Evolutionary conservation across 768 basidiomycete species (phyloP), one percentile per base, ranked within the genome.

Genomic region (Calocera viscosa): DNA sequence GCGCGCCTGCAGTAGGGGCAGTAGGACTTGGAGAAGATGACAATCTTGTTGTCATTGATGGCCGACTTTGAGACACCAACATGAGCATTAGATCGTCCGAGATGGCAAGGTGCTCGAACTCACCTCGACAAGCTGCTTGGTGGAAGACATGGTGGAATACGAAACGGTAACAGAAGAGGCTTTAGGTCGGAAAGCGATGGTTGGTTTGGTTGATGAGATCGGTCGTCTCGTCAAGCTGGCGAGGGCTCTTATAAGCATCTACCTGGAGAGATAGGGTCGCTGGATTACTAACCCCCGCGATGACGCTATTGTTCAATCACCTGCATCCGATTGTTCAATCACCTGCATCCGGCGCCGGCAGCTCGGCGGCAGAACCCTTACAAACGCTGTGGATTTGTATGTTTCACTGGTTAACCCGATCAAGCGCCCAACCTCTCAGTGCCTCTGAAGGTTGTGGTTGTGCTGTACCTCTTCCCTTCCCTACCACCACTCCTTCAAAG

Each of bases 11-110:
- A 84, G 73, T 77, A 84, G 3, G 81, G 81, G 73, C 86, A 88
- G 43, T 71, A 79, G 5, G 78, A 73, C 76, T 87, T 88, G 40
- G 85, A 84, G 72, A 87, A 87, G 53, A 86, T 80, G 49, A 78
- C 77, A 49, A 86, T 78, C 69, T 80, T 81, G 79, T 84, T 78
- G 17, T 78, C 73, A 2, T 72, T 67, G 68, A 88, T 84, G 28
- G 79, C 74, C 41, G 70, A 68, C 83, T 87, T 63, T 40, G 66
- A 67, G 53, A 63, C 17, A 22, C 16, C 5, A 19, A 24, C 43
- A 24, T 47, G 19, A 47, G 43, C 43, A 17, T 47, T 19, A 38
- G 16, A 19, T 47, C 8, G 43, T 47, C 19, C 14, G 24, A 47
- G 16, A 47, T 47, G 24, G 19, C 8, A 47, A 38, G 35, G 8